Evolutionary conservation across 306 rosid genomes (phyloP), one percentile per base, ranked within the genome.

Genomic region (Inga oerstediana): DNA sequence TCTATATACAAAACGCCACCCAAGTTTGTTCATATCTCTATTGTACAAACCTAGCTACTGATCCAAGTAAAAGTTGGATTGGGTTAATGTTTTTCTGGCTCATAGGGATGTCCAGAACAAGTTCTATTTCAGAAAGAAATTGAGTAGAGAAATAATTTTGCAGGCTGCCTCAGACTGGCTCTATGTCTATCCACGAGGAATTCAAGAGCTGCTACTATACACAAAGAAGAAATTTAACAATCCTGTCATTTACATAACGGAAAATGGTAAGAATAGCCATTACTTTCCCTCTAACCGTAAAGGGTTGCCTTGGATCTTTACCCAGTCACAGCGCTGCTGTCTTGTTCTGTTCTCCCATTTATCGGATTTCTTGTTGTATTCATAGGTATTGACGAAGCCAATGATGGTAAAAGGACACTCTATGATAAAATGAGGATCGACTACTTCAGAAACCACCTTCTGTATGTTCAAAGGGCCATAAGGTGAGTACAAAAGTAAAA

Each of bases 361-460:
- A 51, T 51, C 15, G 68, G 43, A 81, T 74, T 56, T 76, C 34
- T 79, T 75, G 44, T 11, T 75, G 34, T 66, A 27, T 78, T 78
- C 84, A 78, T 75, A 91, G 95, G 95, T 66, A 54, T 89, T 7
- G 90, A 87, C 5, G 96, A 92, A 86, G 72, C 77, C 20, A 86
- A 92, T 79, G 86, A 90, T 78, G 91, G 87, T 17, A 82, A 71
- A 74, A 76, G 76, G 74, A 66, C 86, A 9, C 90, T 92, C 8
- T 32, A 87, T 0, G 97, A 90, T 76, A 78, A 19, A 27, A 8
- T 5, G 27, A 90, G 94, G 86, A 75, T 90, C 10, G 87, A 89
- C 71, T 92, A 86, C 78, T 5, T 83, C 74, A 58, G 81, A 35
- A 67, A 37, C 19, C 94, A 92, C 81, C 86, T 89, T 41, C 39